phyloP scores from a whole-genome alignment of 2,329 filamentous ascomycete species.

The Aureobasidium sp. region DNA sequence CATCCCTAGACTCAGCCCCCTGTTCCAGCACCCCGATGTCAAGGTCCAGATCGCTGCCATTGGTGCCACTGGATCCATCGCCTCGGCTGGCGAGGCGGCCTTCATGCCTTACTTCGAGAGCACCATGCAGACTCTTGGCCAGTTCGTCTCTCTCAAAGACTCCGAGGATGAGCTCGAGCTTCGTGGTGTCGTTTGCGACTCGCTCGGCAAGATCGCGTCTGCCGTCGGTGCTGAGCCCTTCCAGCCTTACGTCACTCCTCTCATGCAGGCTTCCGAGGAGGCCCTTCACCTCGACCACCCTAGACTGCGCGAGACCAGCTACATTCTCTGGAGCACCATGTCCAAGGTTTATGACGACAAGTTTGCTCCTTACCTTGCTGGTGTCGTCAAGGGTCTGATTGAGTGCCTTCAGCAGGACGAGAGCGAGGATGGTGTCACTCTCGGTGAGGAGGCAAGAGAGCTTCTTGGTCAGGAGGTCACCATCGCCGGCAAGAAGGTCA shows the following conservation, averaged over 20 bases:
- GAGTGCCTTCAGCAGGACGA: slow-evolving; percentile 86
- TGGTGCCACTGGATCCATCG: slow-evolving; percentile 83
- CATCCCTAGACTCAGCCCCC: slow-evolving; percentile 73
- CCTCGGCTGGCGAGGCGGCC: slow-evolving; percentile 70
- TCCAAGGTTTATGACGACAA: slow-evolving; percentile 87
- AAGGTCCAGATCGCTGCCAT: slow-evolving; percentile 87
- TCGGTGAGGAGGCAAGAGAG: slow-evolving; percentile 67
- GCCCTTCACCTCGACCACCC: slow-evolving; percentile 83
- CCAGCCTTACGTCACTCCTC: slow-evolving; percentile 80
- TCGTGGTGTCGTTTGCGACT: slow-evolving; percentile 82
- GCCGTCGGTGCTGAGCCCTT: slow-evolving; percentile 82
- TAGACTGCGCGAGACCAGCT: slow-evolving; percentile 88
- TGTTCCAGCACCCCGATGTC: slow-evolving; percentile 77
- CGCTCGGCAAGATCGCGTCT: slow-evolving; percentile 84
- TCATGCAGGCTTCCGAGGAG: slow-evolving; percentile 91
- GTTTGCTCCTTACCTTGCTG: slow-evolving; percentile 69
- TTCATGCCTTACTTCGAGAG: slow-evolving; percentile 90
- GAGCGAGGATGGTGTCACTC: slow-evolving; percentile 66
- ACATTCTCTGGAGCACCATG: slow-evolving; percentile 92
- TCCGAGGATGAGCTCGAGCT: slow-evolving; percentile 85
- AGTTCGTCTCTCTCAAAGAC: slow-evolving; percentile 79
- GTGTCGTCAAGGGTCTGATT: slow-evolving; percentile 72
- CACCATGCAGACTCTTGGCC: slow-evolving; percentile 82
- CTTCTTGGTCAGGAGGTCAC: slow-evolving; percentile 70
- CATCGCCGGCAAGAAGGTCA: slow-evolving; percentile 77